phyloP scores from a whole-genome alignment of 2,329 filamentous ascomycete species.

The Verticillium klebahnii region DNA sequence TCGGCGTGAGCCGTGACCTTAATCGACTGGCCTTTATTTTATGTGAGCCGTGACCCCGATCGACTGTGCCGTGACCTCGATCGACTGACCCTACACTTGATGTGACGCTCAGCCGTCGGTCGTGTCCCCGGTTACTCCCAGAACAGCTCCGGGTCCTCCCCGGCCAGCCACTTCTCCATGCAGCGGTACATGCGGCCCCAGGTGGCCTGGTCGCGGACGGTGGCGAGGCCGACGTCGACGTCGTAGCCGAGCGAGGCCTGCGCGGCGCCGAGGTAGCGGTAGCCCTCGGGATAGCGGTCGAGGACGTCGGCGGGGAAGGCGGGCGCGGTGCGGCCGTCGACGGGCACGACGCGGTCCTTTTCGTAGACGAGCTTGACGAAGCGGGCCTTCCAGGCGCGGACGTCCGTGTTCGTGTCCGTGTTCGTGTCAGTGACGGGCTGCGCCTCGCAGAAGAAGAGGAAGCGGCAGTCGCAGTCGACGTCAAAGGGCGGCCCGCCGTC shows the following conservation, averaged over 20 bases:
- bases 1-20: too few relatives aligned
- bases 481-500: constrained; percentile 32
- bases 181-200: constrained; percentile 37
- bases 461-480: constrained; percentile 46
- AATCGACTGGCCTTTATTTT: too few relatives aligned
- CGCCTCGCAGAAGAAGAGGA: constrained; percentile 41
- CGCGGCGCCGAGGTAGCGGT: constrained; percentile 40
- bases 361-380: constrained; percentile 46
- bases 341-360: constrained; percentile 43
- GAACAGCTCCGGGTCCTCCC: constrained; percentile 12
- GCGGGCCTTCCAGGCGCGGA: constrained; percentile 30
- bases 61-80: too few relatives aligned
- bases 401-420: too few relatives aligned
- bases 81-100: too few relatives aligned
- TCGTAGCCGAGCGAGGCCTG: constrained; percentile 40
- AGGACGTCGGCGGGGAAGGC: constrained; percentile 31
- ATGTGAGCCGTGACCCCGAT: too few relatives aligned
- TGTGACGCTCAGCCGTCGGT: too few relatives aligned
- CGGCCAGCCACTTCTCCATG: constrained; percentile 35
- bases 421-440: too few relatives aligned
- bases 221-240: constrained; percentile 35
- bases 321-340: constrained; percentile 34
- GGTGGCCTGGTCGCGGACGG: constrained; percentile 26
- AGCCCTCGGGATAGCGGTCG: constrained; percentile 35
- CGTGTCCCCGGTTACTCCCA: background rate